Conservation (phyloP, 2,329 filamentous ascomycete genomes). For the Immersiporthe knoxdaviesiana region DNA sequence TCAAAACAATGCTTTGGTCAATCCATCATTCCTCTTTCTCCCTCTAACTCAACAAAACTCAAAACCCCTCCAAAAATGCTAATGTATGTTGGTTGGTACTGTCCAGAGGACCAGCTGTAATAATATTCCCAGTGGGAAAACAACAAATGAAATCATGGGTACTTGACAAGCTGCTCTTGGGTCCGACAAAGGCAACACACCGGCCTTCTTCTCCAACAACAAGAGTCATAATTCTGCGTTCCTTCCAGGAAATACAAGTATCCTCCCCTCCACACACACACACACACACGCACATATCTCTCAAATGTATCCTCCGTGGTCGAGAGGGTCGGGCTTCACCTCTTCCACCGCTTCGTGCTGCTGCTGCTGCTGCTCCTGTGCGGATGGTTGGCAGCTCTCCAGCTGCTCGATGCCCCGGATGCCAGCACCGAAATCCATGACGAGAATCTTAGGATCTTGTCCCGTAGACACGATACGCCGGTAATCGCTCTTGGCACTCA, state of each 20-base stretch:
- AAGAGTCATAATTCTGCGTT: too few species aligned
- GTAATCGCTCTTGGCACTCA: conserved; percentile 95
- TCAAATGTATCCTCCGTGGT: conserved; percentile 21
- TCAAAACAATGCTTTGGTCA: background rate
- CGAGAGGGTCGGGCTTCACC: conserved; percentile 6
- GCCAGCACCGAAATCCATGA: conserved; percentile 84
- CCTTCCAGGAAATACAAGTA: too few species aligned
- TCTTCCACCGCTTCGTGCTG: conserved; percentile 12
- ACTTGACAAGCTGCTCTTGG: too few species aligned
- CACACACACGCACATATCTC: too few species aligned
- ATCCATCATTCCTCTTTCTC: background rate
- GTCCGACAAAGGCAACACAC: too few species aligned
- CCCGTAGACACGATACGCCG: conserved; percentile 91
- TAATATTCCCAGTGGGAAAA: background rate
- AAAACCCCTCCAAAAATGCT: background rate
- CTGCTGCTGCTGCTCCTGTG: too few species aligned
- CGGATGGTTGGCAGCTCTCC: conserved; percentile 47
- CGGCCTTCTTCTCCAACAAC: too few species aligned
- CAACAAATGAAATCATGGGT: background rate
- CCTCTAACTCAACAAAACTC: background rate
- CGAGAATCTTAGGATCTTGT: conserved; percentile 87
- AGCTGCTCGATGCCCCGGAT: conserved; percentile 62
- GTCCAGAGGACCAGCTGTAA: background rate
- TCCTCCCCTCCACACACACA: background rate
- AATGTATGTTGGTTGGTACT: background rate